phyloP scores from a whole-genome alignment of 345 rosid genomes.

The Rhodamnia rubescens region DNA sequence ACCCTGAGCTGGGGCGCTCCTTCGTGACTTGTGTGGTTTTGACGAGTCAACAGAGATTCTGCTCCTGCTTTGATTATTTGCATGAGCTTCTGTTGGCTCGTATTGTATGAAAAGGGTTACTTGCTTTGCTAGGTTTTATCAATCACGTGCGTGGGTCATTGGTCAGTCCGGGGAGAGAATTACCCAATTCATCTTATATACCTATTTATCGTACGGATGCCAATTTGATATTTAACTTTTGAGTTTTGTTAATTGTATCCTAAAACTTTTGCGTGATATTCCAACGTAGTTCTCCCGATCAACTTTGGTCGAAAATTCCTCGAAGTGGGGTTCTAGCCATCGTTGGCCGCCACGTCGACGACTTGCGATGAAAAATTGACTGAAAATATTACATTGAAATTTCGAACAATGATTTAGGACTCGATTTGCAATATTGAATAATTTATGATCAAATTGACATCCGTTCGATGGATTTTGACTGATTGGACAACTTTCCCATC shows the following conservation, averaged over 20 bases:
- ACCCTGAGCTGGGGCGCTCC: neutral
- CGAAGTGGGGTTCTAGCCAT: no score
- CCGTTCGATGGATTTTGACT: neutral
- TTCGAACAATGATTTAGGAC: rapidly evolving
- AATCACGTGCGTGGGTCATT: neutral
- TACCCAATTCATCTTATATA: no score
- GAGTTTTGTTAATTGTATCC: neutral
- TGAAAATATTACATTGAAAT: rapidly evolving
- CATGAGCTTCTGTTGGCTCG: no score
- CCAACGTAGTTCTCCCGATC: rapidly evolving
- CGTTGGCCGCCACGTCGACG: rapidly evolving
- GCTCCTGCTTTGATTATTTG: neutral
- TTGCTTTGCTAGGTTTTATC: neutral
- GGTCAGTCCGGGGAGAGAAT: neutral
- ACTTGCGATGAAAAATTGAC: neutral
- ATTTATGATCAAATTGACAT: neutral
- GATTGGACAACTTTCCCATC: neutral
- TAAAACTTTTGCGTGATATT: neutral
- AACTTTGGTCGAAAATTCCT: no score
- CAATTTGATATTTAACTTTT: neutral
- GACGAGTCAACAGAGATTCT: neutral
- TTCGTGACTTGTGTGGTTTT: neutral
- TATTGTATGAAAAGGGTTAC: neutral
- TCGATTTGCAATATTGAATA: rapidly evolving
- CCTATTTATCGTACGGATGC: no score